Conservation (phyloP, 345 rosid species). For the Atalantia buxifolia region DNA sequence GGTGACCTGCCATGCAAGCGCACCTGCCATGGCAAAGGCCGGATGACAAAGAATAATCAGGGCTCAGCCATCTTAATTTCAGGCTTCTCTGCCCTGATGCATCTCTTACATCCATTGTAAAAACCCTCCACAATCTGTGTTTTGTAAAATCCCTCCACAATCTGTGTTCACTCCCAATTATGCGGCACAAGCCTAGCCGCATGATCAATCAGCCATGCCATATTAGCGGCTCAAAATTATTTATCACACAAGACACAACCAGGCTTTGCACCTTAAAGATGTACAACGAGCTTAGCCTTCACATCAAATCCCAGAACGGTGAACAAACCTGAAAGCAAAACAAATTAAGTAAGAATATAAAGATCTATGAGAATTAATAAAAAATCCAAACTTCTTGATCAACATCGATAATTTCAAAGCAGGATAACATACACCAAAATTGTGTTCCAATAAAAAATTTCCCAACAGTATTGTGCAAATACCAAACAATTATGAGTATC, state of each 20-base stretch:
- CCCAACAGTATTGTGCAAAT: too few species aligned
- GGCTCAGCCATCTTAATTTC: constrained; percentile 33
- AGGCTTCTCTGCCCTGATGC: constrained; percentile 32
- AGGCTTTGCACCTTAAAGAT: not conserved
- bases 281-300: not conserved
- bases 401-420: not conserved
- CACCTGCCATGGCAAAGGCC: constrained; percentile 95
- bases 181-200: not conserved
- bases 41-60: constrained; percentile 55
- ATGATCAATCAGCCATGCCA: not conserved
- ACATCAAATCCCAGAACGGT: not conserved
- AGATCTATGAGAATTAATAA: too few species aligned
- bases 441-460: not conserved
- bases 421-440: not conserved
- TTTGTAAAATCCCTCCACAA: not conserved
- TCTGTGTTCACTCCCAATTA: not conserved
- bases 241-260: not conserved
- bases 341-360: too few species aligned
- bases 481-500: not conserved
- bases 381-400: not conserved
- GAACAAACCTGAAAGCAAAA: not conserved
- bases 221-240: not conserved
- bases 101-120: constrained; percentile 40
- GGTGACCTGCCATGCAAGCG: constrained; percentile 94
- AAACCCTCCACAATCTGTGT: not conserved